Percentiles rank a stretch among this genome's conserved stretches.
These are phyloP conservation scores for Syzygium aqueum DNA, from an alignment of 345 rosid species.

Conservation along the genomic window DNA sequence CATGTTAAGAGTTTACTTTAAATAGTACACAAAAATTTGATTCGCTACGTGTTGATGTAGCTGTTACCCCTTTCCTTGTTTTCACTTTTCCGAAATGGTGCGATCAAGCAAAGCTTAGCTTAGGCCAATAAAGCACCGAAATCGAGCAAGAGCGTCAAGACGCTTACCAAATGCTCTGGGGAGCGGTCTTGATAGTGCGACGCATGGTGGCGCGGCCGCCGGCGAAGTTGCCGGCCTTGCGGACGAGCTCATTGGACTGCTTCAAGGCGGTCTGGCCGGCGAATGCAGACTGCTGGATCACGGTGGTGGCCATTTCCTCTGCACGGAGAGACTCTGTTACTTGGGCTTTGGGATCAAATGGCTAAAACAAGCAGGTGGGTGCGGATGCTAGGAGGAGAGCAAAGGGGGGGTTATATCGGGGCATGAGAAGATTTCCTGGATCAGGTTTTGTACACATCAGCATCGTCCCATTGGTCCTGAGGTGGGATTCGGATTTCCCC, in stretches of 20 bases:
- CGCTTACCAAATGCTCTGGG: conserved; percentile 78
- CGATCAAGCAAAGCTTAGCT: neutral
- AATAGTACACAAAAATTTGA: neutral
- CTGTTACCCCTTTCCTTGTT: neutral
- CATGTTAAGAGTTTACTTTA: neutral
- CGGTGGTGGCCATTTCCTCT: conserved; percentile 68
- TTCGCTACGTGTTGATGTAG: neutral
- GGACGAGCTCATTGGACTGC: conserved; percentile 60
- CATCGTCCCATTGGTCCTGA: conserved; percentile 7
- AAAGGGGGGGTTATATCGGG: conserved; percentile 3
- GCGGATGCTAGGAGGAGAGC: neutral
- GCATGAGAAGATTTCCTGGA: neutral
- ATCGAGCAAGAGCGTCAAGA: neutral
- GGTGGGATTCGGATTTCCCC: conserved; percentile 4
- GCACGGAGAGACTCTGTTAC: neutral
- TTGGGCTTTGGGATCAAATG: neutral
- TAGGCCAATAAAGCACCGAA: neutral
- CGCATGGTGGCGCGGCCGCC: conserved; percentile 77
- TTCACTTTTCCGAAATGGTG: neutral
- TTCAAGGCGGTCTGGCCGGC: conserved; percentile 67
- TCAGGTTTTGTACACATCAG: conserved; percentile 12
- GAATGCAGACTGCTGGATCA: conserved; percentile 74
- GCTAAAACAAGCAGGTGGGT: neutral
- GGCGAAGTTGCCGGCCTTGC: conserved; percentile 49
- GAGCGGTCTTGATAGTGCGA: conserved; percentile 68